phyloP scores from a whole-genome alignment of 2,329 filamentous ascomycete species.

The Aspergillus aculeatus region DNA sequence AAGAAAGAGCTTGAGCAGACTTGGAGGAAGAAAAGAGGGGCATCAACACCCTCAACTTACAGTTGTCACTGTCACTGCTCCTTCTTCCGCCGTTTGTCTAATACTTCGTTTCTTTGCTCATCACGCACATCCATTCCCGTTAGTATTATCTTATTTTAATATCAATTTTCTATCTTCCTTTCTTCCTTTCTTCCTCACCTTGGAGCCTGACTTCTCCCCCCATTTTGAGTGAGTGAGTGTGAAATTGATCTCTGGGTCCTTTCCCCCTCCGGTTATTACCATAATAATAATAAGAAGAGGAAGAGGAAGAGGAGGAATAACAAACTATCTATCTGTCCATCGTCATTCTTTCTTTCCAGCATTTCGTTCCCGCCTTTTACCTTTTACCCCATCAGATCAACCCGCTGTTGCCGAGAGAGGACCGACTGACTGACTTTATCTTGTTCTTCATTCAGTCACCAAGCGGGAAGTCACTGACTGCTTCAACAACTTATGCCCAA shows the following conservation, averaged over 20 bases:
- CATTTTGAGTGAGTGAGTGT: too few relatives aligned
- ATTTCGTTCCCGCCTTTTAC: not conserved
- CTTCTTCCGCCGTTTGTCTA: not conserved
- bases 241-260: not conserved
- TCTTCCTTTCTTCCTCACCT: not conserved
- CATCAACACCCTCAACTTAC: not conserved
- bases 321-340: not conserved
- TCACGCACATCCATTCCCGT: not conserved
- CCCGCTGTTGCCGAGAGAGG: not conserved
- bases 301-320: too few relatives aligned
- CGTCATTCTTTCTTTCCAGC: not conserved
- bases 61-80: too few relatives aligned
- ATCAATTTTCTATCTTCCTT: not conserved
- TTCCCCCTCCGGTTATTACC: not conserved
- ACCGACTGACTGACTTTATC: slow-evolving; percentile 5
- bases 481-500: not conserved
- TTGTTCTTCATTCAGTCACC: slow-evolving; percentile 8
- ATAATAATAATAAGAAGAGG: too few relatives aligned
- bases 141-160: not conserved
- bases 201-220: not conserved
- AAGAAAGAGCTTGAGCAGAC: not conserved
- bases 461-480: not conserved
- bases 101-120: slow-evolving; percentile 1
- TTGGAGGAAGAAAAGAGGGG: slow-evolving; percentile 3
- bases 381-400: not conserved